Evolutionary conservation across 1,284 basidiomycete species (phyloP), one percentile per base, ranked within the genome.

Genomic region (Sanghuangporus sanghuang): DNA sequence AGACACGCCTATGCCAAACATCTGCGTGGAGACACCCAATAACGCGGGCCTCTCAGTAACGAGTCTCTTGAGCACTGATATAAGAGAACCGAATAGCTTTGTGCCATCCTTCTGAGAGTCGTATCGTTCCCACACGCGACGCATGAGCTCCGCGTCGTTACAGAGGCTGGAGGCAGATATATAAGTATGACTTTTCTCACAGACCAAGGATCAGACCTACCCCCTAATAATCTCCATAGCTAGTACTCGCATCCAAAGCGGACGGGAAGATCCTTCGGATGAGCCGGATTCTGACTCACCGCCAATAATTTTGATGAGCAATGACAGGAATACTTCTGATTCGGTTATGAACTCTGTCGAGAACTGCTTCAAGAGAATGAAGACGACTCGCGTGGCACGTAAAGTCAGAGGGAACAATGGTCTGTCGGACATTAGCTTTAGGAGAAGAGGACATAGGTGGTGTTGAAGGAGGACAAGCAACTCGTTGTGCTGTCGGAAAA

Each of bases 191-290:
- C 27, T 4, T 42, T 42, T n/a, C 4, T 12, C 2, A 42, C 12
- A 42, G 11, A n/a, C n/a, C n/a, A 2, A 42, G 40, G 40, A 42
- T 38, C 46, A 54, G 52, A 69, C 77, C 63, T 62, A 83, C 90
- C 93, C 95, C 71, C 95, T 81, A 77, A 96, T 86, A 53, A 96
- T 92, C 73, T 98, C 95, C 85, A 96, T 88, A 1, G 92, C 88
- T 2, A 98, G 80, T 0, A 96, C 93, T 18, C 94, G 81, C 81
- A 94, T 90, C 95, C 95, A 97, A 39, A 81, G 75, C 0, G 93
- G 91, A 35, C 86, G 80, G 42, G 65, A 46, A 57, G 40, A 32
- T n/a, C 54, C 59, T 66, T 65, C 44, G 72, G 70, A 57, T 78
- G 73, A 39, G 64, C 73, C 67, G 18, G 68, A 62, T 16, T 84